These are phyloP conservation scores for Penicillium atrosanguineum DNA, from an alignment of 495 filamentous ascomycete genomes.

Conservation along the genomic window DNA sequence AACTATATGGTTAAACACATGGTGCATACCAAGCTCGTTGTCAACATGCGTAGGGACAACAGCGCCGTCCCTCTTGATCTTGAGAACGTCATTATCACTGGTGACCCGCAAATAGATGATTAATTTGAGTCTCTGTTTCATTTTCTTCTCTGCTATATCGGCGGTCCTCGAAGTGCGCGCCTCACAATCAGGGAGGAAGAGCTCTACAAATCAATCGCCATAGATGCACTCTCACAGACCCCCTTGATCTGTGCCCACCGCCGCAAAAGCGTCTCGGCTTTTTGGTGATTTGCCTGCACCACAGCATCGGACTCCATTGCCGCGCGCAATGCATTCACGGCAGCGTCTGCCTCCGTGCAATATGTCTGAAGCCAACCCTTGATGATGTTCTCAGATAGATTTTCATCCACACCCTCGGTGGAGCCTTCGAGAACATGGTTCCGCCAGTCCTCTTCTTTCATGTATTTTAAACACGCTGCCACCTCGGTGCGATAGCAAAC, in stretches of 20 bases:
- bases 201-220: conserved; percentile 19
- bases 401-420: conserved; percentile 29
- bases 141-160: background rate
- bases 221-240: conserved; percentile 34
- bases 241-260: conserved; percentile 53
- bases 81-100: conserved; percentile 11
- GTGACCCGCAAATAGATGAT: conserved; percentile 5
- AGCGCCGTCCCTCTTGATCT: conserved; percentile 36
- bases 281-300: conserved; percentile 20
- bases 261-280: conserved; percentile 38
- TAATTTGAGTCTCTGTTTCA: background rate
- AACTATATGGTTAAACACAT: conserved; percentile 68
- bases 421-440: conserved; percentile 44
- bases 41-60: conserved; percentile 21
- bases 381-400: conserved; percentile 35
- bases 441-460: conserved; percentile 44
- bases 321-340: conserved; percentile 32
- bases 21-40: conserved; percentile 38
- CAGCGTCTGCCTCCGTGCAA: conserved; percentile 32
- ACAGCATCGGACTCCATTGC: conserved; percentile 24
- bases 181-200: background rate
- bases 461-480: conserved; percentile 55
- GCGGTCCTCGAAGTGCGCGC: background rate
- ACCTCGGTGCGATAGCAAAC: conserved; percentile 73
- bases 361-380: conserved; percentile 40